These are phyloP conservation scores for Chrysanthemum lavandulifolium DNA, from an alignment of 129 eudicot species.

Conservation along the genomic window DNA sequence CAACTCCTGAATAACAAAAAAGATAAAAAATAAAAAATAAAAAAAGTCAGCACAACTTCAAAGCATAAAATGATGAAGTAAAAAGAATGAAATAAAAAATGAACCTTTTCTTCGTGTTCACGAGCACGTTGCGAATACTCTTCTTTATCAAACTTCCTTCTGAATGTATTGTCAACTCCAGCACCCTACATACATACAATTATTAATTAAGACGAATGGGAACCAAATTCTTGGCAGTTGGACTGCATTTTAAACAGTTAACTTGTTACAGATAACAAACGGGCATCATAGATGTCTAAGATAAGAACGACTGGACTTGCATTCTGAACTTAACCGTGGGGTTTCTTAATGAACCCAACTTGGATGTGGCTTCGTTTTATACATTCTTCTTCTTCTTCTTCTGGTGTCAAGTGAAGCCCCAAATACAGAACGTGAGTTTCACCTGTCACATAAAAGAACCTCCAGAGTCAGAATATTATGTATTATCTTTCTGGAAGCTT, in stretches of 20 bases:
- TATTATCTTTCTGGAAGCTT: too few species aligned
- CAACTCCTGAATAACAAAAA: slow-evolving; percentile 41
- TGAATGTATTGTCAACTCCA: slow-evolving; percentile 92
- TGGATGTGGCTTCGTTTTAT: slow-evolving; percentile 59
- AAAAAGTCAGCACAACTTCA: neutral
- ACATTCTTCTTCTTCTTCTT: neutral
- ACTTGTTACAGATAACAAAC: neutral
- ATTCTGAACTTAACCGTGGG: slow-evolving; percentile 79
- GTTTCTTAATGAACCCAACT: slow-evolving; percentile 50
- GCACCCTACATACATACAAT: slow-evolving; percentile 40
- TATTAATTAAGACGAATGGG: slow-evolving; percentile 67
- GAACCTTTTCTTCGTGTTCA: slow-evolving; percentile 71
- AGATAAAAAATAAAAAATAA: too few species aligned
- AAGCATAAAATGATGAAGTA: neutral
- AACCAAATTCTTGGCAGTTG: slow-evolving; percentile 81
- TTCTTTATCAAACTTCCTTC: slow-evolving; percentile 86
- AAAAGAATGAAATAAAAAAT: neutral
- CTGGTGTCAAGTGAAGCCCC: neutral
- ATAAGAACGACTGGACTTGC: slow-evolving; percentile 30
- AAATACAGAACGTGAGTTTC: slow-evolving; percentile 3
- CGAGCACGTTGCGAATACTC: slow-evolving; percentile 93
- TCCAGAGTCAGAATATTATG: too few species aligned
- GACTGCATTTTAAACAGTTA: slow-evolving; percentile 46
- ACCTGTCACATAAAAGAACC: neutral
- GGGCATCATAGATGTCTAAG: too few species aligned